Conservation (phyloP, 805 yeast genomes). For the Phaffomyces opuntiae region DNA sequence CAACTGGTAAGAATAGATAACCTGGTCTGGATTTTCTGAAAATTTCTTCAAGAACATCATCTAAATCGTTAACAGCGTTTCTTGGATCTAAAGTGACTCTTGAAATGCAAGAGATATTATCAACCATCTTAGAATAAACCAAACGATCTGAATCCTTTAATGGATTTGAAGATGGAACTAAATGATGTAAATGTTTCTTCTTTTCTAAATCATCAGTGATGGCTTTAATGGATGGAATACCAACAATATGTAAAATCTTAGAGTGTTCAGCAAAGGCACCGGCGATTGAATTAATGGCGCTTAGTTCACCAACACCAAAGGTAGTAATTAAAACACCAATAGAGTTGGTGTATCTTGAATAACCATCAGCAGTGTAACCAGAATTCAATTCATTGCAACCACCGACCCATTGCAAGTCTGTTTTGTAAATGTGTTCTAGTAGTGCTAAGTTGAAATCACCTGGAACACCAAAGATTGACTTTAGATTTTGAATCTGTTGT, state of each 20-base stretch:
- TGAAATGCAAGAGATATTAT: conserved; percentile 47
- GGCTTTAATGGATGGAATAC: conserved; percentile 36
- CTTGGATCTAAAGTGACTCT: conserved; percentile 40
- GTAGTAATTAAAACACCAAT: conserved; percentile 63
- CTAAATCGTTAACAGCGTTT: conserved; percentile 55
- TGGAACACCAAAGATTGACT: conserved; percentile 69
- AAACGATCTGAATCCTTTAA: conserved; percentile 54
- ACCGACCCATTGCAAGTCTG: conserved; percentile 64
- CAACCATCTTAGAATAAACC: conserved; percentile 58
- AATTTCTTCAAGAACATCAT: conserved; percentile 52
- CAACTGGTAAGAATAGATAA: conserved; percentile 70
- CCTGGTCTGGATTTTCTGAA: conserved; percentile 68
- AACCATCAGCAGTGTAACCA: conserved; percentile 89
- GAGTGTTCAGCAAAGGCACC: conserved; percentile 80
- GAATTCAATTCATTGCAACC: conserved; percentile 85
- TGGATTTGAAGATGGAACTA: conserved; percentile 45
- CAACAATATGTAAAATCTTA: conserved; percentile 80
- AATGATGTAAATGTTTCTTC: conserved; percentile 45
- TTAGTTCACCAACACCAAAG: conserved; percentile 84
- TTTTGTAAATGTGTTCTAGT: conserved; percentile 59
- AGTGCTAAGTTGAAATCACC: conserved; percentile 69
- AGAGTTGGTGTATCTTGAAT: conserved; percentile 56
- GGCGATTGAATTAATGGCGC: conserved; percentile 75
- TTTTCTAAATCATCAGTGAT: conserved; percentile 24
- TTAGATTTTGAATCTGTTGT: conserved; percentile 42